Evolutionary conservation across 2,329 filamentous ascomycete species (phyloP), one percentile per base, ranked within the genome.

Genomic region (Fonsecaea nubica): DNA sequence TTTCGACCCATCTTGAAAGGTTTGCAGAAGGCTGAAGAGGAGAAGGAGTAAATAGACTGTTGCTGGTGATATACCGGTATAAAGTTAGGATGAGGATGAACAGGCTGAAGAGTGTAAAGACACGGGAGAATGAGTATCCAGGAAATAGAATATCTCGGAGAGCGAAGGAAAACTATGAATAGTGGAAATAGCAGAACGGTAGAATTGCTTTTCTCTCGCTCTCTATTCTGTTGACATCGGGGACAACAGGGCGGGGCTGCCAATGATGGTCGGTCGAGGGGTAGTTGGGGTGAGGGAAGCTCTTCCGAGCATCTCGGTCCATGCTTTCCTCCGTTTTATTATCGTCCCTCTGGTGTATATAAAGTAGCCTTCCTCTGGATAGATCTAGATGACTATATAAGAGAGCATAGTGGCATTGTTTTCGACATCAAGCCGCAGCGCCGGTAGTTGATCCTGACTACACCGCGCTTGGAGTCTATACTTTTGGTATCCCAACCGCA

Each of bases 1-100:
- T 93, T 91, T 86, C 93, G 93, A 87, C 90, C 87, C 93, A 96
- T 97, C 77, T 77, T 92, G 87, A 83, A 50, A 25, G 45, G 25
- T 12, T 25, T 25, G 21, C 18, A 50, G 21, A 13, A 25, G 8
- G 7, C 45, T 5, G 21, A 15, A 18, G 45, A 50, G 45, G 7
- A 21, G 21, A 13, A 50, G 8, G 12, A 50, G 21, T 30, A 50
- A 10, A 9, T 21, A 12, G 21, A 30, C 7, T 25, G 45, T 25
- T 4, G 21, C 25, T 18, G 21, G 21, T 12, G 21, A 50, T 50
- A 50, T 30, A 0, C 18, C 12, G 45, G 4, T 13, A 9, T 21
- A 12, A 25, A 50, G 21, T 12, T 12, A 12, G 45, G 45, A 50
- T 30, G 36, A 45, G 42, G 35, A 38, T 9, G 38, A 5, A 40